These are phyloP conservation scores for Solanum chilense DNA, from an alignment of 257 asterid genomes.

Conservation along the genomic window DNA sequence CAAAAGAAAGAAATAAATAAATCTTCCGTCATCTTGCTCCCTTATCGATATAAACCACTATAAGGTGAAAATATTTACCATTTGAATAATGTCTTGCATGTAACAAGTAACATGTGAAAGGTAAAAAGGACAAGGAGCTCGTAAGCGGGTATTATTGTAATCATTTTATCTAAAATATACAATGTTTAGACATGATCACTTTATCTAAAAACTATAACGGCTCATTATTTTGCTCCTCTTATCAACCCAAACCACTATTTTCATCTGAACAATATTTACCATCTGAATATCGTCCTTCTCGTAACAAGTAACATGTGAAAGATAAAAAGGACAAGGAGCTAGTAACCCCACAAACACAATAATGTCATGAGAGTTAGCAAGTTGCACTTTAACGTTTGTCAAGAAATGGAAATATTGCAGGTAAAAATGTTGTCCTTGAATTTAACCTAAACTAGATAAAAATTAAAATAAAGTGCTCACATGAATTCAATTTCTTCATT, in stretches of 20 bases:
- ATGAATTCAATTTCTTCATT: background rate
- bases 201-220: too few relatives aligned
- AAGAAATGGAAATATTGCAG: constrained; percentile 25
- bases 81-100: background rate
- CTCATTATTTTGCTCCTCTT: background rate
- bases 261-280: accelerated
- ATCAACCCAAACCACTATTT: accelerated
- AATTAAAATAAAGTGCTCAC: background rate
- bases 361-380: background rate
- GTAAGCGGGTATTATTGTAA: too few relatives aligned
- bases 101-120: background rate
- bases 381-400: constrained; percentile 22
- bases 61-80: too few relatives aligned
- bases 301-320: constrained; percentile 13
- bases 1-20: background rate
- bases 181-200: too few relatives aligned
- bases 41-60: too few relatives aligned
- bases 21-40: too few relatives aligned
- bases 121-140: background rate
- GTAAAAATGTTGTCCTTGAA: constrained; percentile 6
- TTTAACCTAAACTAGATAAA: constrained; percentile 38
- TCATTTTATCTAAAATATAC: too few relatives aligned
- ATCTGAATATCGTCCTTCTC: background rate
- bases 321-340: background rate
- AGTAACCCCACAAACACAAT: background rate